Conservation (phyloP, 345 rosid genomes). For the Camelina neglecta region DNA sequence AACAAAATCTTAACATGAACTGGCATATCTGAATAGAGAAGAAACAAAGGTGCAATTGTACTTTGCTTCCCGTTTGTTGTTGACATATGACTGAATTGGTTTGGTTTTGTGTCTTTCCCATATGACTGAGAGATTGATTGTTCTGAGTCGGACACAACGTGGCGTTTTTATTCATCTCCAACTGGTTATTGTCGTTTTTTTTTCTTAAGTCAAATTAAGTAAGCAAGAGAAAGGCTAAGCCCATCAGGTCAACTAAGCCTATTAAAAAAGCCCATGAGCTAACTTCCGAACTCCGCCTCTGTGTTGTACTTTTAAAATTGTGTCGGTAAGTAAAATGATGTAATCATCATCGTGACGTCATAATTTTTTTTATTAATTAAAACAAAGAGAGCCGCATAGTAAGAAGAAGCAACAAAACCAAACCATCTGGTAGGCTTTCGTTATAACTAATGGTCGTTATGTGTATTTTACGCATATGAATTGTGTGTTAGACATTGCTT, state of each 20-base stretch:
- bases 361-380: not conserved
- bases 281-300: not conserved
- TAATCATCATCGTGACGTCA: slow-evolving; percentile 9
- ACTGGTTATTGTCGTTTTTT: not conserved
- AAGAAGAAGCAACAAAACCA: not conserved
- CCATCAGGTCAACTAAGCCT: not conserved
- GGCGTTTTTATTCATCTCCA: not conserved
- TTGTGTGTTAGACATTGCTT: slow-evolving; percentile 30
- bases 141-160: not conserved
- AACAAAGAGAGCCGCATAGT: slow-evolving; percentile 2
- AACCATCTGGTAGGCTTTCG: slow-evolving; percentile 20
- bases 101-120: not conserved
- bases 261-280: slow-evolving; percentile 19
- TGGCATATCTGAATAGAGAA: too few relatives aligned
- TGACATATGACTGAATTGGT: not conserved
- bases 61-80: too few relatives aligned
- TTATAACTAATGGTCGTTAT: not conserved
- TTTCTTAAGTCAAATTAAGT: too few relatives aligned
- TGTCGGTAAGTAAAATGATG: not conserved
- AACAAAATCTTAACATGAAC: too few relatives aligned
- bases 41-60: too few relatives aligned
- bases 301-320: not conserved
- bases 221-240: not conserved
- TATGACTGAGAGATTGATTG: not conserved
- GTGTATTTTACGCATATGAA: not conserved